Percentiles rank a stretch among this genome's conserved stretches.
Conservation (phyloP, 768 basidiomycete genomes). For the Rhizopogon rudus region DNA sequence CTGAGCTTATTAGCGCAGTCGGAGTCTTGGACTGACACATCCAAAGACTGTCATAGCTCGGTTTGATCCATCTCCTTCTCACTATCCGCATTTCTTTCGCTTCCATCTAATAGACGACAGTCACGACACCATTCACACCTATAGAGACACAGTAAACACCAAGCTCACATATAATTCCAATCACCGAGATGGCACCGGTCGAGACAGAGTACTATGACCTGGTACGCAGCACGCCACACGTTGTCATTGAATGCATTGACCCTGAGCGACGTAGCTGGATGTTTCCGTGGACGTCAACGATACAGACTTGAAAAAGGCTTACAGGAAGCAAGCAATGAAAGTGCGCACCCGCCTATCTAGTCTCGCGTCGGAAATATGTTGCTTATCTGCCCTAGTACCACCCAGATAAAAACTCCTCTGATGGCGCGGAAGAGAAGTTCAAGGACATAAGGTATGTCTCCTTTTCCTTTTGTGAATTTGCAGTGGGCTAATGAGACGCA, state of each 20-base stretch:
- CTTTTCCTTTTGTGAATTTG: conserved; percentile 2
- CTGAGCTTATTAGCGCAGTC: no score
- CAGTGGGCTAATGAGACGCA: conserved; percentile 24
- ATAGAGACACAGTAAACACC: not conserved
- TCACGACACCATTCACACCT: not conserved
- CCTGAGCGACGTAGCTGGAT: conserved; percentile 45
- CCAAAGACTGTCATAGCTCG: not conserved
- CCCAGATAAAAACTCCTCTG: conserved; percentile 90
- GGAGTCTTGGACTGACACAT: no score
- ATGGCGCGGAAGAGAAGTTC: conserved; percentile 95
- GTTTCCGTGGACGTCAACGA: conserved; percentile 72
- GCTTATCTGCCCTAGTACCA: conserved; percentile 56
- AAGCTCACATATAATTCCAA: not conserved
- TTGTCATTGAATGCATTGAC: not conserved
- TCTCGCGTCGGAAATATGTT: not conserved
- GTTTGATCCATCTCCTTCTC: not conserved
- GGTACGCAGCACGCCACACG: conserved; percentile 35
- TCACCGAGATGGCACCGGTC: conserved; percentile 68
- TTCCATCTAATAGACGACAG: not conserved
- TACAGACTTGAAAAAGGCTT: conserved; percentile 88
- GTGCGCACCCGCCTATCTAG: conserved; percentile 36
- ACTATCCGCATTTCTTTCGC: conserved; percentile 2
- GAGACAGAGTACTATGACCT: conserved; percentile 89
- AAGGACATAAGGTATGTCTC: conserved; percentile 81
- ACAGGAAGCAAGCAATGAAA: conserved; percentile 92